These are phyloP conservation scores for Chenopodium quinoa DNA, from an alignment of 148 eudicot species.

Conservation along the genomic window DNA sequence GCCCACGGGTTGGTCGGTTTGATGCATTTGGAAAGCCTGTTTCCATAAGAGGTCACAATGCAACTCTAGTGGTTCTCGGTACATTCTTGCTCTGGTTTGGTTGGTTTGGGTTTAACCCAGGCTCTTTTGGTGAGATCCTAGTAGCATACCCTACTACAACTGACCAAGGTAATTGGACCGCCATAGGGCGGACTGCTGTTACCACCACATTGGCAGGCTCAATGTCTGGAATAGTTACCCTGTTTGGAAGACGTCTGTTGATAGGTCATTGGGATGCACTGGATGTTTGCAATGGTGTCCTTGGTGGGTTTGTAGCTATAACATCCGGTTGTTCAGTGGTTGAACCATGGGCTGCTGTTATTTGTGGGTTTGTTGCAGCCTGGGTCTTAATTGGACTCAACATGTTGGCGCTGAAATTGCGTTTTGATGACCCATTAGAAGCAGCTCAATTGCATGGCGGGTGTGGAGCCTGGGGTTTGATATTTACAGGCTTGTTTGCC, in stretches of 20 bases:
- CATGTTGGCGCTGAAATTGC: slow-evolving; percentile 40
- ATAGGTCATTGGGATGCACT: slow-evolving; percentile 78
- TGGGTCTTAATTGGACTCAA: slow-evolving; percentile 71
- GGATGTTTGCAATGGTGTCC: slow-evolving; percentile 68
- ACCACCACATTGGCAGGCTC: slow-evolving; percentile 70
- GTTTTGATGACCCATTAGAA: slow-evolving; percentile 64
- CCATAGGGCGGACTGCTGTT: slow-evolving; percentile 67
- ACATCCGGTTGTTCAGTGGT: slow-evolving; percentile 32
- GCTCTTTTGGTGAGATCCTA: slow-evolving; percentile 25
- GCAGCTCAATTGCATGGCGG: slow-evolving; percentile 76
- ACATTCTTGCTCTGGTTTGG: slow-evolving; percentile 32
- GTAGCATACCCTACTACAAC: slow-evolving; percentile 26
- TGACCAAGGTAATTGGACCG: slow-evolving; percentile 47
- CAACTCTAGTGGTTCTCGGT: slow-evolving; percentile 32
- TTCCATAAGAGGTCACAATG: slow-evolving; percentile 28
- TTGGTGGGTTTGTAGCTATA: slow-evolving; percentile 69
- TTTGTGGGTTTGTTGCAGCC: slow-evolving; percentile 30
- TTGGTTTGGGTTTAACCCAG: slow-evolving; percentile 36
- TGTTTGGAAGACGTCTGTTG: slow-evolving; percentile 52
- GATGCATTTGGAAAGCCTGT: slow-evolving; percentile 47
- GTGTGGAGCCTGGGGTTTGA: slow-evolving; percentile 79
- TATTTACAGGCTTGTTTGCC: slow-evolving; percentile 67
- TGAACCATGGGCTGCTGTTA: slow-evolving; percentile 31
- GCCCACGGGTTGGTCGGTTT: slow-evolving; percentile 73
- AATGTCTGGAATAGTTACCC: slow-evolving; percentile 52